phyloP scores from a whole-genome alignment of 2,329 filamentous ascomycete species.

The Albophoma yamanashiensis region DNA sequence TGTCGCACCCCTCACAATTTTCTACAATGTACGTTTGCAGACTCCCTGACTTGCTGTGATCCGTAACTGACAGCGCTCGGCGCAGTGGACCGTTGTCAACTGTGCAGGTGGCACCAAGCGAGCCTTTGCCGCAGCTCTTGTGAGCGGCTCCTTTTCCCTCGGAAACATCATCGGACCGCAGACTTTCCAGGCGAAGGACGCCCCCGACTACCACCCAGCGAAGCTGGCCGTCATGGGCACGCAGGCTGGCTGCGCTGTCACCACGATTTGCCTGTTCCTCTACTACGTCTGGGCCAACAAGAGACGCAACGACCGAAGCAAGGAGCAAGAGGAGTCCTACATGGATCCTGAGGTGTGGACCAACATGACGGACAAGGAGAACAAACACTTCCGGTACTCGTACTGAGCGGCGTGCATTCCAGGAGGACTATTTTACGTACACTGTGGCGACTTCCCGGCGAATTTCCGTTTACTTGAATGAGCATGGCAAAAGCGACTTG shows the following conservation, averaged over 20 bases:
- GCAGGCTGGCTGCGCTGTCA: slow-evolving; percentile 29
- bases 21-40: slow-evolving; percentile 27
- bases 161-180: slow-evolving; percentile 48
- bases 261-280: slow-evolving; percentile 31
- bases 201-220: slow-evolving; percentile 39
- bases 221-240: slow-evolving; percentile 45
- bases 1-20: slow-evolving; percentile 31
- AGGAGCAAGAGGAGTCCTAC: slow-evolving; percentile 27
- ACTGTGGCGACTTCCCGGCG: neutral
- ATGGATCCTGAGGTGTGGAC: slow-evolving; percentile 32
- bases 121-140: slow-evolving; percentile 35
- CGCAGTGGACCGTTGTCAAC: slow-evolving; percentile 37
- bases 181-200: slow-evolving; percentile 41
- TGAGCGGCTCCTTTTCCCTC: slow-evolving; percentile 39
- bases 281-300: slow-evolving; percentile 42
- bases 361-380: slow-evolving; percentile 45
- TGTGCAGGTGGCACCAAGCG: slow-evolving; percentile 41
- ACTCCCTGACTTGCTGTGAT: neutral
- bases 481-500: neutral
- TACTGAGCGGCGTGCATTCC: slow-evolving; percentile 16
- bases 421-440: neutral
- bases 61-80: neutral
- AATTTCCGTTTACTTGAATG: neutral
- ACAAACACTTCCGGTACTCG: slow-evolving; percentile 44
- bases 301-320: slow-evolving; percentile 17